A percentile compares a stretch with the other conserved stretches of the same genome.
Evolutionary conservation across 345 rosid species (phyloP).

Genomic region (Physaria fendleri): DNA sequence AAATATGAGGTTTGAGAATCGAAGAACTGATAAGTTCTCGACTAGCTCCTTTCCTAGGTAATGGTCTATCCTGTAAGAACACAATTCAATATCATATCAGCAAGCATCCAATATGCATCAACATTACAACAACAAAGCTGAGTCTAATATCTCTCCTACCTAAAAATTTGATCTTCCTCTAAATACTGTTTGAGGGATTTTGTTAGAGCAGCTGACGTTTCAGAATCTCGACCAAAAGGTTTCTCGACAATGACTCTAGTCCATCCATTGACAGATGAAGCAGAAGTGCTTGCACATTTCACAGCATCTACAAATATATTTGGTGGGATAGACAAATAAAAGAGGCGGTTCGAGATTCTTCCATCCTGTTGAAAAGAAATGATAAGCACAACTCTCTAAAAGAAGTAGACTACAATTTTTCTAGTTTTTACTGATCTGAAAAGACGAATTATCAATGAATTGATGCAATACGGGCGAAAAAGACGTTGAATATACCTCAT

Average conservation of each 20-base stretch:
- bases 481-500: too few species aligned
- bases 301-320: slow-evolving; percentile 90
- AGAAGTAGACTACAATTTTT: background rate
- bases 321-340: slow-evolving; percentile 90
- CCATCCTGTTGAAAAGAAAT: slow-evolving; percentile 56
- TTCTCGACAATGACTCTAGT: slow-evolving; percentile 98
- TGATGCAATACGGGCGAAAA: too few species aligned
- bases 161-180: slow-evolving; percentile 89
- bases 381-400: background rate
- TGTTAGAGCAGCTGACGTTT: slow-evolving; percentile 89
- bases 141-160: slow-evolving; percentile 50
- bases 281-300: slow-evolving; percentile 79
- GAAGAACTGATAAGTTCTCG: slow-evolving; percentile 92
- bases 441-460: too few species aligned
- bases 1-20: slow-evolving; percentile 95
- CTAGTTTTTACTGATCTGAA: background rate
- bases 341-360: slow-evolving; percentile 77
- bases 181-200: slow-evolving; percentile 75
- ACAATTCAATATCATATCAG: background rate
- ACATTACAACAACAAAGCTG: background rate
- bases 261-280: slow-evolving; percentile 92
- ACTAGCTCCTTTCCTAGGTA: slow-evolving; percentile 97
- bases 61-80: slow-evolving; percentile 83
- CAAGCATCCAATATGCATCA: background rate
- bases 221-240: slow-evolving; percentile 96